Conservation (phyloP, 1,284 basidiomycete species). For the Meripilus lineatus region DNA sequence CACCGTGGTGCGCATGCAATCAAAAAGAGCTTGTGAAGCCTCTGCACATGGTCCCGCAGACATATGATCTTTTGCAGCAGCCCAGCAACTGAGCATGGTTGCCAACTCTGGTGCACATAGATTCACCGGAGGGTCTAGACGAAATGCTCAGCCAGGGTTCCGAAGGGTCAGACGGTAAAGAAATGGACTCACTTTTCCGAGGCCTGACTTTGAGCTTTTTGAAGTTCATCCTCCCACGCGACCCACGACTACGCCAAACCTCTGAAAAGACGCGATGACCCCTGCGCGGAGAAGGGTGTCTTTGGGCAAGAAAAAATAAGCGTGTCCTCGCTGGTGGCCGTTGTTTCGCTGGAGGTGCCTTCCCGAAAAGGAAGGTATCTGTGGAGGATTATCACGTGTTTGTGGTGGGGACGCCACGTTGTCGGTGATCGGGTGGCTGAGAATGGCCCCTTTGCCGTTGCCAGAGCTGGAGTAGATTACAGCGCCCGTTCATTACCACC, state of each 20-base stretch:
- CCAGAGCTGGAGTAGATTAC: too few relatives aligned
- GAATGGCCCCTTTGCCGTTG: too few relatives aligned
- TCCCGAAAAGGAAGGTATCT: too few relatives aligned
- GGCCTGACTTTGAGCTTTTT: conserved; percentile 79
- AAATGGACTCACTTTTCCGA: conserved; percentile 51
- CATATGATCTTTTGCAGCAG: conserved; percentile 71
- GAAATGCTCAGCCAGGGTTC: conserved; percentile 4
- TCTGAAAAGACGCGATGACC: too few relatives aligned
- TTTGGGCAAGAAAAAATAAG: too few relatives aligned
- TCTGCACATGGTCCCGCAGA: conserved; percentile 61
- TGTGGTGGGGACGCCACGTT: neutral
- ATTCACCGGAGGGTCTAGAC: conserved; percentile 44
- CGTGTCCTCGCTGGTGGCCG: too few relatives aligned
- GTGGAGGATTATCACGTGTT: too few relatives aligned
- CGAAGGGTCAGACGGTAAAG: neutral
- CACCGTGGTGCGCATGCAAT: conserved; percentile 87
- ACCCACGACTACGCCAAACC: too few relatives aligned
- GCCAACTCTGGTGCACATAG: conserved; percentile 77
- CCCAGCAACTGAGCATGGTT: conserved; percentile 89
- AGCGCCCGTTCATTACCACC: too few relatives aligned
- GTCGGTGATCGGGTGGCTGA: neutral
- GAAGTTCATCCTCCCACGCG: conserved; percentile 52
- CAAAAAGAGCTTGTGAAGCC: conserved; percentile 64
- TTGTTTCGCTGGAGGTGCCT: too few relatives aligned
- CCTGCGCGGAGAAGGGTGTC: too few relatives aligned